Evolutionary conservation across 139 green algal genomes (phyloP), one percentile per base, ranked within the genome.

Genomic region (Pseudopediastrum boryanum): DNA sequence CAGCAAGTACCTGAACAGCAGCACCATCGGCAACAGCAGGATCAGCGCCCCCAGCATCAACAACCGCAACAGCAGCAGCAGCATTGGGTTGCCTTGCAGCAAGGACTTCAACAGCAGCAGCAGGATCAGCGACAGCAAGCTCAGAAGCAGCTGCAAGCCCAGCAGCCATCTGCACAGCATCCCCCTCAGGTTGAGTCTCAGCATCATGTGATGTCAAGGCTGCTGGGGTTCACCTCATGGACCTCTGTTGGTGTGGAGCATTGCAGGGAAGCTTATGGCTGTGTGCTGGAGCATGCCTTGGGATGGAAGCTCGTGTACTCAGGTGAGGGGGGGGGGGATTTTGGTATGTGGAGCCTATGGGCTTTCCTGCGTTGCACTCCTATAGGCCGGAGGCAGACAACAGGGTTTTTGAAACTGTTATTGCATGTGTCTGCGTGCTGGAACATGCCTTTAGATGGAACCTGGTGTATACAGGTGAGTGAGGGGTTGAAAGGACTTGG

Each of bases 301-400:
- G 90, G 91, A 29, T 97, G 93, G 91, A 92, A 89, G 75, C 59
- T 97, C 43, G 92, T 91, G 29, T 94, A 94, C 84, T 94, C 88
- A 52, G 93, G 93, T 87, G 54, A 23, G 48, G 36, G 58, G n/a
- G n/a, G n/a, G n/a, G n/a, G n/a, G n/a, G n/a, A n/a, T n/a, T n/a
- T n/a, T n/a, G n/a, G n/a, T n/a, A n/a, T n/a, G n/a, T n/a, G n/a
- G n/a, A n/a, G n/a, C n/a, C n/a, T n/a, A n/a, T n/a, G n/a, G n/a
- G n/a, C n/a, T n/a, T n/a, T n/a, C n/a, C n/a, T n/a, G n/a, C n/a
- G n/a, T n/a, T n/a, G n/a, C n/a, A n/a, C n/a, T n/a, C n/a, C n/a
- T n/a, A n/a, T n/a, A n/a, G n/a, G n/a, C n/a, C n/a, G n/a, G n/a
- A n/a, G n/a, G n/a, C n/a, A n/a, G n/a, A n/a, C n/a, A n/a, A n/a